Percentiles rank a stretch among this genome's conserved stretches.
Conservation (phyloP, 1,284 basidiomycete species). For the Cryptococcus sp. region DNA sequence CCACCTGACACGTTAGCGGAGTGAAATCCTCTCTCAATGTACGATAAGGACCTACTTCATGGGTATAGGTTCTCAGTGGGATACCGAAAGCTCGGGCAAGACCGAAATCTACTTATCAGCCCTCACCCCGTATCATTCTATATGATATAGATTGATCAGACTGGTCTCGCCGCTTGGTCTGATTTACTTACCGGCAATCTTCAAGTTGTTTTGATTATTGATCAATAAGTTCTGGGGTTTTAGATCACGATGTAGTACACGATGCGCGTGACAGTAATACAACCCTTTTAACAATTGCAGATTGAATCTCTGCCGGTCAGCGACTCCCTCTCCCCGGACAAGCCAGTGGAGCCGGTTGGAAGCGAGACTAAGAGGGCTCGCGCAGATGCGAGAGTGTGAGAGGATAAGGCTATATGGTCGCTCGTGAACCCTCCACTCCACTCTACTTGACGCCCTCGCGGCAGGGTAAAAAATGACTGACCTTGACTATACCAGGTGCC, state of each 20-base stretch:
- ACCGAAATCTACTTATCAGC: conserved; percentile 68
- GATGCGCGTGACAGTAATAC: conserved; percentile 97
- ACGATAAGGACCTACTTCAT: conserved; percentile 71
- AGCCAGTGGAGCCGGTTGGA: not conserved
- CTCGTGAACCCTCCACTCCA: not conserved
- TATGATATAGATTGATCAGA: too few relatives aligned
- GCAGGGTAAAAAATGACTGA: conserved; percentile 62
- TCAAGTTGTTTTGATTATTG: conserved; percentile 81
- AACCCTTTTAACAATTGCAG: conserved; percentile 96
- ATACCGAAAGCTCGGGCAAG: conserved; percentile 96
- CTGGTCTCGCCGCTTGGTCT: not conserved
- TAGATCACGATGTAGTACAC: conserved; percentile 93
- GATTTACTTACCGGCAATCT: conserved; percentile 68
- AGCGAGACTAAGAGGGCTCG: not conserved
- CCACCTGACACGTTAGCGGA: conserved; percentile 61
- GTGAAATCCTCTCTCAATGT: conserved; percentile 64
- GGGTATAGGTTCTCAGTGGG: conserved; percentile 94
- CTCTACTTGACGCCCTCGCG: not conserved
- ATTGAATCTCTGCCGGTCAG: conserved; percentile 42
- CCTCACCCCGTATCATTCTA: too few relatives aligned
- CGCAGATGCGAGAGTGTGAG: not conserved
- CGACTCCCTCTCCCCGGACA: not conserved
- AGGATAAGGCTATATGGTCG: not conserved
- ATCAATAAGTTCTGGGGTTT: conserved; percentile 98
- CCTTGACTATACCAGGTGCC: conserved; percentile 83